Evolutionary conservation across 371 early-diverging fungal species (phyloP).

Genomic region (Actinomucor elegans): DNA sequence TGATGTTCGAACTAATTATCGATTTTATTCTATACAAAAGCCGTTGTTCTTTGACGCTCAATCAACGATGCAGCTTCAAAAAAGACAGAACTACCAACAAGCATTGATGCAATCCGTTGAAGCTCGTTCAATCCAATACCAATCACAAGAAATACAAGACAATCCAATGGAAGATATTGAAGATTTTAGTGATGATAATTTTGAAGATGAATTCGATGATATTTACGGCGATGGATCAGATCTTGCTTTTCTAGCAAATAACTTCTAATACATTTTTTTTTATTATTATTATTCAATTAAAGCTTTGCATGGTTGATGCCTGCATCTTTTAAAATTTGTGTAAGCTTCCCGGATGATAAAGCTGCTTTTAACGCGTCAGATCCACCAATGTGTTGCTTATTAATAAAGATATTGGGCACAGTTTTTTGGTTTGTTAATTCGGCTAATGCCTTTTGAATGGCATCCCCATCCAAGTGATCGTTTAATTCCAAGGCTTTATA

Average conservation of each 20-base stretch:
- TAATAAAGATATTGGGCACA: conserved; percentile 91
- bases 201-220: conserved; percentile 28
- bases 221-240: conserved; percentile 38
- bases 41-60: neutral
- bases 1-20: neutral
- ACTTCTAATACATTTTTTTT: too few relatives aligned
- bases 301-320: conserved; percentile 16
- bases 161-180: conserved; percentile 4
- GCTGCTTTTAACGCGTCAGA: conserved; percentile 67
- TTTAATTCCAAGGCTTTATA: conserved; percentile 66
- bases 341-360: conserved; percentile 57
- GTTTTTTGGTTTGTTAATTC: conserved; percentile 80
- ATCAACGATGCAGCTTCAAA: neutral
- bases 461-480: conserved; percentile 60
- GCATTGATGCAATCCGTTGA: neutral
- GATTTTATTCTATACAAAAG: neutral
- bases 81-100: neutral
- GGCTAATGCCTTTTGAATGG: conserved; percentile 73
- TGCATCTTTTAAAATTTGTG: conserved; percentile 45
- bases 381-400: conserved; percentile 84
- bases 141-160: neutral
- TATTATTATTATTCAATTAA: conserved; percentile 4
- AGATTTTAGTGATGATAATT: conserved; percentile 22
- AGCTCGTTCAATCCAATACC: neutral
- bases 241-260: too few relatives aligned